Percentiles rank a stretch among this genome's conserved stretches.
Evolutionary conservation across 495 filamentous ascomycete genomes (phyloP).

Genomic region (Daldinia loculata): DNA sequence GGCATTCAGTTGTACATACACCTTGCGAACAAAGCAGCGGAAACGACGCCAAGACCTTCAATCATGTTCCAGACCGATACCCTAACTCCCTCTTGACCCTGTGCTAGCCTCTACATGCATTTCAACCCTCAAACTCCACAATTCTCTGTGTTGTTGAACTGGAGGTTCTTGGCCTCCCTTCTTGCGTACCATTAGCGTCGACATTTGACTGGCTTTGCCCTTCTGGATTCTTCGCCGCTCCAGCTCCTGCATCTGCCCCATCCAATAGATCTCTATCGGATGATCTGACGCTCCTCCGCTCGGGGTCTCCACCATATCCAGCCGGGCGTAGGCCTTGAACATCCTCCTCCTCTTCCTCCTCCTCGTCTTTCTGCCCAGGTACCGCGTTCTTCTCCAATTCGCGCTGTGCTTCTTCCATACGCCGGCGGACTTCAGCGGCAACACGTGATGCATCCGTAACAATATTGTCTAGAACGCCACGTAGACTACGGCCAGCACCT

Average conservation of each 20-base stretch:
- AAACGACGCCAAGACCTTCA: conserved; percentile 32
- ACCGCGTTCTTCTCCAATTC: conserved; percentile 83
- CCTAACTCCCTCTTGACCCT: conserved; percentile 40
- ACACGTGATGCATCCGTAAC: conserved; percentile 96
- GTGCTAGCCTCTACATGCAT: conserved; percentile 51
- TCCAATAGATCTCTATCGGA: conserved; percentile 80
- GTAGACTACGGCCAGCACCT: conserved; percentile 77
- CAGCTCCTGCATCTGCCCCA: conserved; percentile 77
- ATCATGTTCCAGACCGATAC: conserved; percentile 39
- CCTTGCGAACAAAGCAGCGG: conserved; percentile 27
- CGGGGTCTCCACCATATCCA: conserved; percentile 45
- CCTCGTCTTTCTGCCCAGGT: conserved; percentile 69
- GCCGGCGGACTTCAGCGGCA: conserved; percentile 84
- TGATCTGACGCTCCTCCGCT: conserved; percentile 72
- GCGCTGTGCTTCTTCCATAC: conserved; percentile 92
- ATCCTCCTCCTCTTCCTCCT: conserved; percentile 81
- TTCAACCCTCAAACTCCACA: conserved; percentile 54
- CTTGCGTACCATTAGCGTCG: conserved; percentile 37
- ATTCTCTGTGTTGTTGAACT: conserved; percentile 50
- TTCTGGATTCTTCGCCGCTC: conserved; percentile 43
- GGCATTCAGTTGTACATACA: conserved; percentile 12
- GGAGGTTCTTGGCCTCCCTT: conserved; percentile 34
- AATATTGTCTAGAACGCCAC: conserved; percentile 95
- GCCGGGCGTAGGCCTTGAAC: conserved; percentile 50
- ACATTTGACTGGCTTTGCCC: conserved; percentile 33